phyloP scores from a whole-genome alignment of 805 yeast genomes.

The Dipodascus geniculatus region DNA sequence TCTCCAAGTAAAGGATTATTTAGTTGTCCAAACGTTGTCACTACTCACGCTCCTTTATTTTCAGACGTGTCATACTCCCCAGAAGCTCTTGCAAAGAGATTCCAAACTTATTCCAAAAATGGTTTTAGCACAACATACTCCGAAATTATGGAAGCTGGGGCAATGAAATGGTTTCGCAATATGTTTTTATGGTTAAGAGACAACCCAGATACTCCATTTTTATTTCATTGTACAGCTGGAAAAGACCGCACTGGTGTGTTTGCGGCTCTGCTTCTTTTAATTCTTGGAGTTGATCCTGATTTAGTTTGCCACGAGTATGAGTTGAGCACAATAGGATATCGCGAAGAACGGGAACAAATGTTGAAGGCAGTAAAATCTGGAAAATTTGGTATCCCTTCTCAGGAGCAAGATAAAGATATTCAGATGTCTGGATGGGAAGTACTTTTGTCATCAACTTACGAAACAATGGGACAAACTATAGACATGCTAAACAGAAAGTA shows the following conservation, averaged over 20 bases:
- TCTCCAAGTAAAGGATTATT: slow-evolving; percentile 30
- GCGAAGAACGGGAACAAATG: background rate
- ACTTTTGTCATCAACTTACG: slow-evolving; percentile 45
- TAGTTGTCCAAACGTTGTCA: slow-evolving; percentile 31
- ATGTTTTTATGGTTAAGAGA: slow-evolving; percentile 41
- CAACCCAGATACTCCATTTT: slow-evolving; percentile 36
- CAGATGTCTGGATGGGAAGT: background rate
- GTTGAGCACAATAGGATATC: slow-evolving; percentile 48
- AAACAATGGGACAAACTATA: slow-evolving; percentile 56
- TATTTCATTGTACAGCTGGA: slow-evolving; percentile 77
- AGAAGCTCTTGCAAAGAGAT: slow-evolving; percentile 44
- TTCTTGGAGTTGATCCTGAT: slow-evolving; percentile 54
- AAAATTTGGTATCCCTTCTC: slow-evolving; percentile 4
- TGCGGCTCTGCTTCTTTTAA: slow-evolving; percentile 51
- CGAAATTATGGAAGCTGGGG: slow-evolving; percentile 42
- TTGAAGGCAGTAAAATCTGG: slow-evolving; percentile 1
- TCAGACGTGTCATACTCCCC: slow-evolving; percentile 48
- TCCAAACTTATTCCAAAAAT: slow-evolving; percentile 39
- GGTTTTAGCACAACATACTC: slow-evolving; percentile 55
- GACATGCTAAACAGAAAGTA: slow-evolving; percentile 37
- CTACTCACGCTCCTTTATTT: slow-evolving; percentile 50
- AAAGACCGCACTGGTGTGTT: slow-evolving; percentile 77
- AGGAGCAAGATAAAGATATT: slow-evolving; percentile 1
- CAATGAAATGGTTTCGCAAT: slow-evolving; percentile 17
- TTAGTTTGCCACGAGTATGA: slow-evolving; percentile 68